Percentiles rank a stretch among this genome's conserved stretches.
phyloP scores from a whole-genome alignment of 78 protist genomes.

The Guillardia theta region DNA sequence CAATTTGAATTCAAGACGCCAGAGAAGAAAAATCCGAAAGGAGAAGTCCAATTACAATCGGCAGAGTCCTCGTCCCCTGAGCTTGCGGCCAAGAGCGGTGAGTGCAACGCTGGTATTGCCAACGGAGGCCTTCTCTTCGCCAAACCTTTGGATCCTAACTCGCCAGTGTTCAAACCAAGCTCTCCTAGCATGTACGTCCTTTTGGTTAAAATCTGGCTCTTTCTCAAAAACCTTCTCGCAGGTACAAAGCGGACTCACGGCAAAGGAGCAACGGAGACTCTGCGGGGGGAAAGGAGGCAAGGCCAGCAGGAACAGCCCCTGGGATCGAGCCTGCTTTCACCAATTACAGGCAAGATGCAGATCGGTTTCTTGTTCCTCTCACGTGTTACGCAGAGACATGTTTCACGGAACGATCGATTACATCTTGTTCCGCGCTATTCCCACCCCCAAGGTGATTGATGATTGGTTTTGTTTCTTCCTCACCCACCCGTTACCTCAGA shows the following conservation, averaged over 20 bases:
- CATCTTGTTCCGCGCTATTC: background rate
- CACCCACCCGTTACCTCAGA: background rate
- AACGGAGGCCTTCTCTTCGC: background rate
- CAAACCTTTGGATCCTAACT: background rate
- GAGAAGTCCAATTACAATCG: no score
- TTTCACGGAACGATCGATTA: conserved; percentile 16
- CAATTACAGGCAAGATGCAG: no score
- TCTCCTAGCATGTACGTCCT: background rate
- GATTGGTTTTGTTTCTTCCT: background rate
- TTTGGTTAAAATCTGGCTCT: no score
- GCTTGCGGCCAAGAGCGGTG: no score
- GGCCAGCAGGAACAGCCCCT: background rate
- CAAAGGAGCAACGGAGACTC: background rate
- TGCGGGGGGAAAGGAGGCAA: background rate
- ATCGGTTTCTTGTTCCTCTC: no score
- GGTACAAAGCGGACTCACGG: no score
- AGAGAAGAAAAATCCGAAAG: no score
- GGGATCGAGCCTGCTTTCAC: conserved; percentile 7
- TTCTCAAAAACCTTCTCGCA: no score
- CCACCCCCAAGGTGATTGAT: background rate
- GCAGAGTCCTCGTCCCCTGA: no score
- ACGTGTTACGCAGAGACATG: no score
- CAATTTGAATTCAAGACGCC: no score
- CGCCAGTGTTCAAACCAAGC: background rate
- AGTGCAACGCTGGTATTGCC: no score